phyloP scores from a whole-genome alignment of 2,329 filamentous ascomycete species.

The Dactylellina drechsleri region DNA sequence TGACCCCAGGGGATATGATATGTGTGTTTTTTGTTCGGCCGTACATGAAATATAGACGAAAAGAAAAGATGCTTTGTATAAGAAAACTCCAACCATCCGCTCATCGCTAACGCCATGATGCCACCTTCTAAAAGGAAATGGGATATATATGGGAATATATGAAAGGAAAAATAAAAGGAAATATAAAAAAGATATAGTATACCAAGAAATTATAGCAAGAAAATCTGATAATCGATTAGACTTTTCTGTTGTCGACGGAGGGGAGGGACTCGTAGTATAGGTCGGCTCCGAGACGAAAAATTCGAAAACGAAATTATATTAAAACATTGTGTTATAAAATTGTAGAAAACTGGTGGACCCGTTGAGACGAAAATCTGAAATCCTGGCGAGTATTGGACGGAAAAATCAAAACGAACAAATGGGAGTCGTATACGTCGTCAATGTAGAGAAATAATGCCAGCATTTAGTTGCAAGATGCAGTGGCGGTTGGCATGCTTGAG shows the following conservation, averaged over 20 bases:
- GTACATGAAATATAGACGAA: conserved; percentile 33
- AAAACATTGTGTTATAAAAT: neutral
- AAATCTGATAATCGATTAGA: conserved; percentile 46
- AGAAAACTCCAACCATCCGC: conserved; percentile 55
- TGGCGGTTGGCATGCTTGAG: conserved; percentile 47
- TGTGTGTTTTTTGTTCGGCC: conserved; percentile 45
- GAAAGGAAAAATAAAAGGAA: conserved; percentile 21
- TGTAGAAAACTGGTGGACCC: conserved; percentile 13
- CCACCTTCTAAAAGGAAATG: conserved; percentile 51
- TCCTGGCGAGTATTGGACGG: neutral
- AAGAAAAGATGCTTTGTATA: conserved; percentile 43
- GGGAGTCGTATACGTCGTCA: conserved; percentile 43
- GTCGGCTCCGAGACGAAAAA: neutral
- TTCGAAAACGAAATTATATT: too few relatives aligned
- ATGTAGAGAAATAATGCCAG: conserved; percentile 3
- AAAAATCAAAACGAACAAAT: conserved; percentile 18
- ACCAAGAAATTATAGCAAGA: conserved; percentile 12
- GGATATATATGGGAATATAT: too few relatives aligned
- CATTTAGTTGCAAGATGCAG: conserved; percentile 50
- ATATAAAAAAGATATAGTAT: conserved; percentile 7
- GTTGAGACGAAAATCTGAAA: neutral
- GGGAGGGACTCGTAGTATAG: neutral
- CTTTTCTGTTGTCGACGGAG: neutral
- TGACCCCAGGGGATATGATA: conserved; percentile 17
- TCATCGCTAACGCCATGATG: conserved; percentile 55